Conservation (phyloP, 148 eudicot species). For the Oxyria digyna region DNA sequence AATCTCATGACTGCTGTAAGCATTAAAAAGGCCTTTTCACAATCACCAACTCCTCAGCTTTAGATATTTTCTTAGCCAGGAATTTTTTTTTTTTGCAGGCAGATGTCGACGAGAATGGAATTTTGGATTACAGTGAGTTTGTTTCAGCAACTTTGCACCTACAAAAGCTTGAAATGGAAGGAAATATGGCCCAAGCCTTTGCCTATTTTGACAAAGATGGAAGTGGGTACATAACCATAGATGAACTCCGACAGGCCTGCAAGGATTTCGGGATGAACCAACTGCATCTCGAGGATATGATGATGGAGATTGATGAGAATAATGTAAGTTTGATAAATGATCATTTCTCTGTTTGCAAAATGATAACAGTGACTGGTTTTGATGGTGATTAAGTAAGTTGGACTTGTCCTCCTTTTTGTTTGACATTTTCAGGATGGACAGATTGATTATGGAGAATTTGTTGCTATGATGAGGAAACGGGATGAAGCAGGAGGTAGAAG, state of each 20-base stretch:
- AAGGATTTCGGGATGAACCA: slow-evolving; percentile 57
- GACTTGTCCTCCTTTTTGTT: no score
- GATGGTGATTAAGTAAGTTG: not conserved
- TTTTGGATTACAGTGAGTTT: slow-evolving; percentile 76
- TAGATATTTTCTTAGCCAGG: not conserved
- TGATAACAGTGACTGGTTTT: not conserved
- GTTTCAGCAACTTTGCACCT: slow-evolving; percentile 73
- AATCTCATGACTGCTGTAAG: slow-evolving; percentile 78
- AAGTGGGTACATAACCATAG: slow-evolving; percentile 76
- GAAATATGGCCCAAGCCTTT: slow-evolving; percentile 65
- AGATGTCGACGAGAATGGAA: slow-evolving; percentile 74
- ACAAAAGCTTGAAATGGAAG: slow-evolving; percentile 78
- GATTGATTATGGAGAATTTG: slow-evolving; percentile 66
- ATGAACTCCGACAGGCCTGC: slow-evolving; percentile 81
- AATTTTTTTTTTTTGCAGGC: slow-evolving; percentile 51
- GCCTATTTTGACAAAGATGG: slow-evolving; percentile 78
- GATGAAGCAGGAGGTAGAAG: slow-evolving; percentile 29
- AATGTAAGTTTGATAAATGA: slow-evolving; percentile 36
- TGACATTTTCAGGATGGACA: slow-evolving; percentile 47
- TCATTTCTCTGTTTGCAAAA: not conserved
- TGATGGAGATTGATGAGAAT: slow-evolving; percentile 67
- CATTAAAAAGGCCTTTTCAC: not conserved
- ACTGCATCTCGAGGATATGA: slow-evolving; percentile 55
- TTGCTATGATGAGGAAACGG: slow-evolving; percentile 70
- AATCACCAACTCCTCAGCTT: not conserved